These are phyloP conservation scores for Daucus carota DNA, from an alignment of 129 eudicot species.

Conservation along the genomic window DNA sequence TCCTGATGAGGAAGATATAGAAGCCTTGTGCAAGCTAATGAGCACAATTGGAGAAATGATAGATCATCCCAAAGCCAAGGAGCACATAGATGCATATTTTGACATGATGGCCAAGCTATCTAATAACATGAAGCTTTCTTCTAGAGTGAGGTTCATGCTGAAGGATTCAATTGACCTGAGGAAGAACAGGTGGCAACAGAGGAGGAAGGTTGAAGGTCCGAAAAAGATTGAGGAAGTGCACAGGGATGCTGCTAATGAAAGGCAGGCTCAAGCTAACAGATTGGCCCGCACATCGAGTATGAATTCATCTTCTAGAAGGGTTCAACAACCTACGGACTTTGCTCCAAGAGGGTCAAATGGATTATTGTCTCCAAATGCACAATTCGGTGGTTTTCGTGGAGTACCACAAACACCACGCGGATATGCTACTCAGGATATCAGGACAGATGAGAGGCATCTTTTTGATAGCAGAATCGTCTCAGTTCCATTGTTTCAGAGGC, in stretches of 20 bases:
- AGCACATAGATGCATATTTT: constrained; percentile 65
- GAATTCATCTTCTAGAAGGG: constrained; percentile 52
- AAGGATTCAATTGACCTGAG: constrained; percentile 78
- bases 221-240: constrained; percentile 86
- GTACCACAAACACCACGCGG: constrained; percentile 59
- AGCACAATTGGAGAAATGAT: constrained; percentile 88
- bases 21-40: constrained; percentile 54
- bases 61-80: constrained; percentile 80
- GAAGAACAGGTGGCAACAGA: constrained; percentile 89
- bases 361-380: constrained; percentile 53
- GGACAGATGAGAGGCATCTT: constrained; percentile 54
- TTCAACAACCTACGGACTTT: constrained; percentile 56
- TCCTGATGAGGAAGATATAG: constrained; percentile 62
- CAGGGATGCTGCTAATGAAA: constrained; percentile 60
- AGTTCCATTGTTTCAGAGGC: constrained; percentile 53
- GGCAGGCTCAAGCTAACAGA: constrained; percentile 61
- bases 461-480: constrained; percentile 54
- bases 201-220: constrained; percentile 95
- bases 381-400: constrained; percentile 53
- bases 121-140: constrained; percentile 66
- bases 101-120: constrained; percentile 57
- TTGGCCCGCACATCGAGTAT: constrained; percentile 65
- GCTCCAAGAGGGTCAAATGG: constrained; percentile 50
- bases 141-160: constrained; percentile 80
- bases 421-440: constrained; percentile 53